A percentile compares a stretch with the other conserved stretches of the same genome.
Conservation (phyloP, 1,284 basidiomycete species). For the Caloboletus inedulis region DNA sequence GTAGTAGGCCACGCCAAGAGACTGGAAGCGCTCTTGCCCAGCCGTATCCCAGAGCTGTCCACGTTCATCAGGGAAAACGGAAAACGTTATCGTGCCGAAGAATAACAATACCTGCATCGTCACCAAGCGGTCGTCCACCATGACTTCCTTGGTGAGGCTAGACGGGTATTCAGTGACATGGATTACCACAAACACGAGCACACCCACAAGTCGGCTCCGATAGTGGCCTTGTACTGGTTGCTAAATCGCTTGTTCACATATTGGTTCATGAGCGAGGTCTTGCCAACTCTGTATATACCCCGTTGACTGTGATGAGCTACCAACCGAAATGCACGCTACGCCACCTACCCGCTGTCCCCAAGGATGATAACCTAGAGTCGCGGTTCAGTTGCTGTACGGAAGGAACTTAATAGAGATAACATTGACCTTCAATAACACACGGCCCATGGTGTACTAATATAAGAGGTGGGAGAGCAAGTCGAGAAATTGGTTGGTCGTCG, state of each 20-base stretch:
- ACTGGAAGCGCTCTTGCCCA: conserved; percentile 99
- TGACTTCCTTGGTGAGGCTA: conserved; percentile 97
- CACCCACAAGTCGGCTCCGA: conserved; percentile 85
- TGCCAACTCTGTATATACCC: conserved; percentile 75
- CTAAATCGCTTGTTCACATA: conserved; percentile 99
- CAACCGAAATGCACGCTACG: conserved; percentile 1
- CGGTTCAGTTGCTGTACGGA: conserved; percentile 14
- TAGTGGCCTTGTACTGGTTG: conserved; percentile 99
- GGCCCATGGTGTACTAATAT: conserved; percentile 58
- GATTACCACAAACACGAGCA: conserved; percentile 9
- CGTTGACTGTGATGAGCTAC: conserved; percentile 17
- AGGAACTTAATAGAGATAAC: neutral
- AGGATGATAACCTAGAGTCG: conserved; percentile 87
- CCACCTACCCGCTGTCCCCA: conserved; percentile 89
- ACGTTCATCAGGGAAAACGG: conserved; percentile 8
- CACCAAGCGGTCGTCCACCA: conserved; percentile 96
- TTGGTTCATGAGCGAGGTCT: conserved; percentile 99
- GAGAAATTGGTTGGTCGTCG: conserved; percentile 8
- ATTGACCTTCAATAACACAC: conserved; percentile 90
- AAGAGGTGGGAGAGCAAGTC: neutral
- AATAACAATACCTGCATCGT: conserved; percentile 87
- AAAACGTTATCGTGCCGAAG: neutral
- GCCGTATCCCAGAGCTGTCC: conserved; percentile 96
- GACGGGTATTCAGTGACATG: conserved; percentile 16
- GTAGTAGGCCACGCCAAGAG: conserved; percentile 97